phyloP scores from a whole-genome alignment of 495 filamentous ascomycete species.

The Aspergillus haitiensis region DNA sequence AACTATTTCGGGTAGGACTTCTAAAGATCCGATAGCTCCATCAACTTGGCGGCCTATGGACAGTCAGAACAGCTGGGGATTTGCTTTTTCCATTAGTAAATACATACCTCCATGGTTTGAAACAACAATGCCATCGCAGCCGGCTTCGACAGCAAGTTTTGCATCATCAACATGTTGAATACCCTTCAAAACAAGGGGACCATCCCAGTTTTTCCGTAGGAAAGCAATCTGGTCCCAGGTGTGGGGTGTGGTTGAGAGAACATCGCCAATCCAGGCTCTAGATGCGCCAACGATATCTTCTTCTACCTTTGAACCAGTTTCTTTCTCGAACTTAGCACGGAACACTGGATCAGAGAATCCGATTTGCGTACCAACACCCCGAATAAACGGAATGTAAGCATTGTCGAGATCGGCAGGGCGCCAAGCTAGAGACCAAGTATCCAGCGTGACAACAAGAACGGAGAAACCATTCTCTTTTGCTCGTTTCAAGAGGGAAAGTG shows the following conservation, averaged over 20 bases:
- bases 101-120: constrained; percentile 55
- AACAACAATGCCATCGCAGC: constrained; percentile 55
- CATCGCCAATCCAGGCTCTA: constrained; percentile 49
- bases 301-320: constrained; percentile 47
- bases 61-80: not conserved
- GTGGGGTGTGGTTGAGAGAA: constrained; percentile 53
- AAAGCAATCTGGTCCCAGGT: constrained; percentile 60
- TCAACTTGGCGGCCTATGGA: constrained; percentile 60
- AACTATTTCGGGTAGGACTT: constrained; percentile 64
- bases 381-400: constrained; percentile 54
- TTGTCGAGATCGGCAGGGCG: constrained; percentile 65
- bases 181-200: constrained; percentile 54
- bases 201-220: constrained; percentile 59
- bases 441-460: constrained; percentile 47
- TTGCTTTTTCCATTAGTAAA: not conserved
- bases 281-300: constrained; percentile 48
- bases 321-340: constrained; percentile 52
- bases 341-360: constrained; percentile 63
- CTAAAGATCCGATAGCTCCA: constrained; percentile 62
- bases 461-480: constrained; percentile 55
- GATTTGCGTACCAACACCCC: constrained; percentile 44
- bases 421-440: constrained; percentile 50
- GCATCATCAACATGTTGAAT: constrained; percentile 55
- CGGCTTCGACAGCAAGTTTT: constrained; percentile 44
- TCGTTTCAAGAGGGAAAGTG: constrained; percentile 58